These are phyloP conservation scores for Kodamaea leandrae DNA, from an alignment of 805 yeast genomes.

Conservation along the genomic window DNA sequence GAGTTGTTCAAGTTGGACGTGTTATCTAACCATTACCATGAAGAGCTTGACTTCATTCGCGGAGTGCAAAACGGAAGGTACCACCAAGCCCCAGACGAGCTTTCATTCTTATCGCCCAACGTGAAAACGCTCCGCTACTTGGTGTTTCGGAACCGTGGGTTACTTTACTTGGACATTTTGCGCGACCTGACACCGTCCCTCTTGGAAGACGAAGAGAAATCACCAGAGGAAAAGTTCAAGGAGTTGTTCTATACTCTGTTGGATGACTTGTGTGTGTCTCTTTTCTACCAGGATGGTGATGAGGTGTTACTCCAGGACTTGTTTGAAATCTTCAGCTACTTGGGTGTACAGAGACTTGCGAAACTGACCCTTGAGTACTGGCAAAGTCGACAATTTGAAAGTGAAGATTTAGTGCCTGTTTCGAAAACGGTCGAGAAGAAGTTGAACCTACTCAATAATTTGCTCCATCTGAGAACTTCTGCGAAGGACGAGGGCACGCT, in stretches of 20 bases:
- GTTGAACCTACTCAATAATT: constrained; percentile 6
- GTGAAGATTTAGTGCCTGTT: constrained; percentile 38
- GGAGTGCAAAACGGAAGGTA: constrained; percentile 40
- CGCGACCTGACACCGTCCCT: constrained; percentile 12
- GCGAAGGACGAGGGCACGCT: background rate
- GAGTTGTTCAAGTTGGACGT: constrained; percentile 69
- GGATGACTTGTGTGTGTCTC: constrained; percentile 64
- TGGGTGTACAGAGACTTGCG: constrained; percentile 48
- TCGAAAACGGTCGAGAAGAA: constrained; percentile 8
- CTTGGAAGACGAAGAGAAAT: constrained; percentile 5
- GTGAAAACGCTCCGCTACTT: constrained; percentile 73
- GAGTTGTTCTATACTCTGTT: constrained; percentile 39
- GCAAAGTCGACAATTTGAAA: constrained; percentile 41
- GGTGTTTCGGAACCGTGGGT: constrained; percentile 78
- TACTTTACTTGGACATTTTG: constrained; percentile 52
- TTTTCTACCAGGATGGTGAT: constrained; percentile 69
- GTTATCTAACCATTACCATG: constrained; percentile 44
- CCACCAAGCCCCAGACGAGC: constrained; percentile 36
- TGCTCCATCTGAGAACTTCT: background rate
- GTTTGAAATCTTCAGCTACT: constrained; percentile 48
- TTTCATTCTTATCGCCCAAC: constrained; percentile 58
- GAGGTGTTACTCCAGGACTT: constrained; percentile 49
- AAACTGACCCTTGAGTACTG: constrained; percentile 61
- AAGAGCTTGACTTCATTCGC: constrained; percentile 35
- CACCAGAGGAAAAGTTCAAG: constrained; percentile 19